phyloP scores from a whole-genome alignment of 352 stramenopile species.

The Phytophthora ohioensis region DNA sequence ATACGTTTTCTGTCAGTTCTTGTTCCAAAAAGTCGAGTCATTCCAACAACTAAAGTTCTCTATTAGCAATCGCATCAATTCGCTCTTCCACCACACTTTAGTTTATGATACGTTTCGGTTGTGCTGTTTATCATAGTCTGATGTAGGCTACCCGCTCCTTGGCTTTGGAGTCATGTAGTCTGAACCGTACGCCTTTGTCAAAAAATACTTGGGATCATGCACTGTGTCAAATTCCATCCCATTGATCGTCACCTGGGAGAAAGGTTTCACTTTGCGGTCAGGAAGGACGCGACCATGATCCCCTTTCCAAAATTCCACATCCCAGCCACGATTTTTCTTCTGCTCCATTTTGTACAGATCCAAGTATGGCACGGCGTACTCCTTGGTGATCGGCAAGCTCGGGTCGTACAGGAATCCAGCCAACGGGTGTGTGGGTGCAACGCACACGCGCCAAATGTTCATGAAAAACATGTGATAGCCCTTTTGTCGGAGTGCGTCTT shows the following conservation, averaged over 20 bases:
- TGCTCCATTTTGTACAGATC: conserved; percentile 42
- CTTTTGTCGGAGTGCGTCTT: not conserved
- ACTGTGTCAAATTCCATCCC: conserved; percentile 43
- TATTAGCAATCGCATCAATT: no score
- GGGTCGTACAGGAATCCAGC: conserved; percentile 44
- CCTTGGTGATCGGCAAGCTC: conserved; percentile 11
- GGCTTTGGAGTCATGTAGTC: conserved; percentile 43
- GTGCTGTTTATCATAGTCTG: no score
- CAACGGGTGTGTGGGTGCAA: conserved; percentile 31
- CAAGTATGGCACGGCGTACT: conserved; percentile 37
- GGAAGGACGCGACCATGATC: conserved; percentile 11
- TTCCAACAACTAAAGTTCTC: no score
- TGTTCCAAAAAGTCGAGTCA: no score
- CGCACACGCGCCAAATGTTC: no score
- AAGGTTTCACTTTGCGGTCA: conserved; percentile 6
- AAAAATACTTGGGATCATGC: conserved; percentile 38
- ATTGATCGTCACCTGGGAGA: conserved; percentile 26
- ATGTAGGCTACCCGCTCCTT: conserved; percentile 2
- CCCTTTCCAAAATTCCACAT: conserved; percentile 22
- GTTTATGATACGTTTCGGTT: no score
- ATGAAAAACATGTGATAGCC: no score
- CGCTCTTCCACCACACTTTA: no score
- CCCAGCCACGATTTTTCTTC: not conserved
- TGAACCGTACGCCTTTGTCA: conserved; percentile 37
- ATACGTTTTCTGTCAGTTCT: no score